Evolutionary conservation across 2,329 filamentous ascomycete species (phyloP).

Genomic region (Phaeosphaeria sp.): DNA sequence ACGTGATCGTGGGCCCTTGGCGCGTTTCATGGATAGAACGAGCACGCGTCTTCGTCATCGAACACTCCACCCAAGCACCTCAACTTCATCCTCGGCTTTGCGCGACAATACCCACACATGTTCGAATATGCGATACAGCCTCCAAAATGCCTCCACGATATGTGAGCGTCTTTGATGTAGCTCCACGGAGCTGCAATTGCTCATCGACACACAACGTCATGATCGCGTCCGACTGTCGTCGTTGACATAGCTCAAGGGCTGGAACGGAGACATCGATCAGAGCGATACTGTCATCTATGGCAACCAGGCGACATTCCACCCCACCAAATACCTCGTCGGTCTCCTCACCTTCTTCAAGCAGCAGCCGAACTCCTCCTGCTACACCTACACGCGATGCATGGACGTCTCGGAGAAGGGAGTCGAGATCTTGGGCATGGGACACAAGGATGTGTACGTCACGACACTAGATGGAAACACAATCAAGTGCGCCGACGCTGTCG

Average conservation of each 20-base stretch:
- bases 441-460: slow-evolving; percentile 55
- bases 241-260: slow-evolving; percentile 53
- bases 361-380: slow-evolving; percentile 62
- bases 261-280: slow-evolving; percentile 60
- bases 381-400: slow-evolving; percentile 58
- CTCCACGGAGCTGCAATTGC: not conserved
- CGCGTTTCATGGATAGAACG: not conserved
- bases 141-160: not conserved
- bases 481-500: slow-evolving; percentile 57
- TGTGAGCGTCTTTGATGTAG: not conserved
- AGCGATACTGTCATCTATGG: slow-evolving; percentile 58
- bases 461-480: slow-evolving; percentile 58
- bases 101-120: not conserved
- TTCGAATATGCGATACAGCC: not conserved
- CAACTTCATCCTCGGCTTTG: not conserved
- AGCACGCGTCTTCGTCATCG: not conserved
- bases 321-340: slow-evolving; percentile 63
- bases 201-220: not conserved
- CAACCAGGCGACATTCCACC: slow-evolving; percentile 63
- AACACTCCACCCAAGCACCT: not conserved
- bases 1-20: not conserved
- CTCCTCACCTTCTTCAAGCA: slow-evolving; percentile 59
- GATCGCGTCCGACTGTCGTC: not conserved
- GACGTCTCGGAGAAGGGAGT: slow-evolving; percentile 58
- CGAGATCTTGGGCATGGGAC: slow-evolving; percentile 53